Evolutionary conservation across 1,139 yeast species (phyloP).

Genomic region (Entelexis sorbosivorans): DNA sequence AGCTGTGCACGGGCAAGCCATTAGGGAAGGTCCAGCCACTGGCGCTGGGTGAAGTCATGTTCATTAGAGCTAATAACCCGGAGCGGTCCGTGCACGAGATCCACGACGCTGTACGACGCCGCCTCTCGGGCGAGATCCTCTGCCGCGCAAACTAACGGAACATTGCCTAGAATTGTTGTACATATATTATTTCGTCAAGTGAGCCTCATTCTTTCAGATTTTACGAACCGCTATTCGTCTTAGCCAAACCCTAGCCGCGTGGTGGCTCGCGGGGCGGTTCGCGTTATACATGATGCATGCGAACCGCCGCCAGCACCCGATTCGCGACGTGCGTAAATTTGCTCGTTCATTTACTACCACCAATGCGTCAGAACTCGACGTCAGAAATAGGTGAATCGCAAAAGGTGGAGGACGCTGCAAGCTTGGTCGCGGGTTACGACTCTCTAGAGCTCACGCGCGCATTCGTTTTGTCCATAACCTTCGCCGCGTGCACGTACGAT

Average conservation of each 20-base stretch:
- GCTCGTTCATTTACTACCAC: too few species aligned
- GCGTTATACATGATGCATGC: background rate
- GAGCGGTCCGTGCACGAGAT: constrained; percentile 54
- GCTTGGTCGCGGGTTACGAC: too few species aligned
- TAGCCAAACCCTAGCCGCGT: too few species aligned
- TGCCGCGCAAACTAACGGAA: constrained; percentile 47
- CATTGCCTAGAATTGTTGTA: background rate
- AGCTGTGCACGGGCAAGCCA: constrained; percentile 63
- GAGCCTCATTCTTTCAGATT: too few species aligned
- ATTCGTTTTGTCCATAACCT: background rate
- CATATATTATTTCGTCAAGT: background rate
- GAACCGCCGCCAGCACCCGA: background rate
- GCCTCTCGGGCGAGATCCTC: constrained; percentile 64
- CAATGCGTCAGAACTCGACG: too few species aligned
- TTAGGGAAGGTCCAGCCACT: constrained; percentile 69
- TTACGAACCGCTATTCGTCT: too few species aligned
- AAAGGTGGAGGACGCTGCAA: too few species aligned
- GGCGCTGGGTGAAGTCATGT: constrained; percentile 82
- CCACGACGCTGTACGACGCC: constrained; percentile 73
- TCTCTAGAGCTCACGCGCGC: too few species aligned
- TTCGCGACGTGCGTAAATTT: too few species aligned
- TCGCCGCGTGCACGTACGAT: background rate
- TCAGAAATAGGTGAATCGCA: too few species aligned
- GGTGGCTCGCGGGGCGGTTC: too few species aligned
- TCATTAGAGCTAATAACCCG: constrained; percentile 40